Evolutionary conservation across 106 monocot genomes (phyloP), one percentile per base, ranked within the genome.

Genomic region (Chionographis japonica): DNA sequence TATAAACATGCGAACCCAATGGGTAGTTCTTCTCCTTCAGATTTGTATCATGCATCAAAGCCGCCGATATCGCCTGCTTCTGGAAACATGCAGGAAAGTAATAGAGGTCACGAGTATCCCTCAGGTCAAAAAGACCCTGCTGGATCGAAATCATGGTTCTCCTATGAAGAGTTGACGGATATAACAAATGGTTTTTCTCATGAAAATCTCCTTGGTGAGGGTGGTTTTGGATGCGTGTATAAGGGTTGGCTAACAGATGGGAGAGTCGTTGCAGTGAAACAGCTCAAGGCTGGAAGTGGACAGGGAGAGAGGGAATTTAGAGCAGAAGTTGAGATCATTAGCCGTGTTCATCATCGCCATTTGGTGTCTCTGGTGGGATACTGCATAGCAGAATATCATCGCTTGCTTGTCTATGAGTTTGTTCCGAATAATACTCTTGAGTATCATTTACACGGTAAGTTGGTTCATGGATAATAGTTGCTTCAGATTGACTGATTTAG

Each of bases 261-360:
- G 3, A 86, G 68, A 65, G 18, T 18, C 0, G 86, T 93, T 5
- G 93, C 93, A 9, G 89, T 93, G 63, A 93, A 93, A 68, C 83
- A 93, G 66, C 88, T 93, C 12, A 93, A 93, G 76, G 71, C 74
- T 51, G 93, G 93, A 0, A 79, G 93, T 67, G 89, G 89, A 46
- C 89, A 93, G 58, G 93, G 93, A n/a, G 89, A 93, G 49, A 60
- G 93, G 65, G 93, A 93, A 63, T 93, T 93, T 71, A 79, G 71
- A 81, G 93, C 93, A n/a, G 93, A 93, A 72, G 93, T 88, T 57
- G 93, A 93, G 76, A 89, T 86, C 67, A 93, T 93, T 38, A 89
- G 89, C 59, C 79, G 93, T 38, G 86, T 93, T 67, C 93, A 93
- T 55, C 93, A 93, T 73, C 72, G 86, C 8, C 86, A 93, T 72